Evolutionary conservation across 1,284 basidiomycete species (phyloP).

Genomic region (Gymnopus androsaceus): DNA sequence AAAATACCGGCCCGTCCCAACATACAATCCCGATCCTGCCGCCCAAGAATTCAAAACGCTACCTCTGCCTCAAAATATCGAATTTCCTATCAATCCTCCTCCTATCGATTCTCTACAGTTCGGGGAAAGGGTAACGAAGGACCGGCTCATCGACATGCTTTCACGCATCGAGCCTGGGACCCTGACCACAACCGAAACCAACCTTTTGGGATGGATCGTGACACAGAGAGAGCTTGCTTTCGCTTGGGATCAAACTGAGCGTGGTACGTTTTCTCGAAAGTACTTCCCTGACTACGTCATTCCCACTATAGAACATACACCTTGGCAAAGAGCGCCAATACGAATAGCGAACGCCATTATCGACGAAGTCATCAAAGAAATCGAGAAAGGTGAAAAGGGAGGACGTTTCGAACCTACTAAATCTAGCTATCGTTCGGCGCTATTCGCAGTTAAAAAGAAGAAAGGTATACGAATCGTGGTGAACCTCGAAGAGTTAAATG

Average conservation of each 20-base stretch:
- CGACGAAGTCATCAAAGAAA: constrained; percentile 23
- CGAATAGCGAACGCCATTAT: constrained; percentile 30
- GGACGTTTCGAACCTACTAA: no score
- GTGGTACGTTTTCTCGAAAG: constrained; percentile 31
- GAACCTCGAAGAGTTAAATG: constrained; percentile 35
- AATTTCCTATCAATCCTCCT: constrained; percentile 24
- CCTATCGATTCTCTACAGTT: constrained; percentile 11
- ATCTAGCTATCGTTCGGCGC: constrained; percentile 32
- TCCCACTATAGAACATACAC: constrained; percentile 33
- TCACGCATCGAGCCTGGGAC: constrained; percentile 16
- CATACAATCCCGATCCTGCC: constrained; percentile 28
- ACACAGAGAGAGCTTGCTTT: constrained; percentile 19
- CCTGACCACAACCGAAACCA: constrained; percentile 23
- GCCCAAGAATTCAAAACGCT: no score
- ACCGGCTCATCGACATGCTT: constrained; percentile 22
- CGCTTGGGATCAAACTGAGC: constrained; percentile 30
- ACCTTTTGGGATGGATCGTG: constrained; percentile 29
- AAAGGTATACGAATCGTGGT: constrained; percentile 30
- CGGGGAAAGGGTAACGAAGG: constrained; percentile 21
- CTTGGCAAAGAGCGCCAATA: constrained; percentile 31
- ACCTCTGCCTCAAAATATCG: constrained; percentile 19
- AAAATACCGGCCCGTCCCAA: constrained; percentile 33
- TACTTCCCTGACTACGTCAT: constrained; percentile 38
- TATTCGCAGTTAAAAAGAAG: constrained; percentile 37
- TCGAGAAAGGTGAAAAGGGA: constrained; percentile 34